Evolutionary conservation across 129 eudicot species (phyloP).

Genomic region (Saussurea involucrata): DNA sequence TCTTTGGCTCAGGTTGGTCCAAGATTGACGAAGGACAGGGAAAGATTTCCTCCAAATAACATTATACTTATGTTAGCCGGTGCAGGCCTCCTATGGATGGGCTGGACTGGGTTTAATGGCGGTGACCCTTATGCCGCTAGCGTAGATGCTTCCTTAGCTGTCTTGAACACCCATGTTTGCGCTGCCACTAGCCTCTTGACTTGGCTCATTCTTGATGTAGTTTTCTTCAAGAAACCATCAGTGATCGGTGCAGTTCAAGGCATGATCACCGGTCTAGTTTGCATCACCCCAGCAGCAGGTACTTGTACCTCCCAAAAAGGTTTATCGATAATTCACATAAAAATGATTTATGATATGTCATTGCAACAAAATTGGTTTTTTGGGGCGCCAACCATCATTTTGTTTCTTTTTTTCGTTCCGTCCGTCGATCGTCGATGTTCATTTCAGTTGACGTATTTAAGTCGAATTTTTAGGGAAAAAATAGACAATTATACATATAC

Average conservation of each 20-base stretch:
- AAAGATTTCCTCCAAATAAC: constrained; percentile 49
- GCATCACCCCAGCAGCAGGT: constrained; percentile 55
- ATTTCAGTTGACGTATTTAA: too few species aligned
- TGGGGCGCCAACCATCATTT: neutral
- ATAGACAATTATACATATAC: too few species aligned
- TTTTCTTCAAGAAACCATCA: constrained; percentile 36
- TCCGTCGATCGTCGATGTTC: too few species aligned
- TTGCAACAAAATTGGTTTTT: neutral
- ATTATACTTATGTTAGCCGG: constrained; percentile 48
- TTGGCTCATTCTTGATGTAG: constrained; percentile 38
- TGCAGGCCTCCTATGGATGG: constrained; percentile 55
- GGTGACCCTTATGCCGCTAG: constrained; percentile 50
- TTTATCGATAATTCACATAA: neutral
- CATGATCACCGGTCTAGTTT: constrained; percentile 49
- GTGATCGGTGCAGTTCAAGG: constrained; percentile 55
- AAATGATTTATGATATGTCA: neutral
- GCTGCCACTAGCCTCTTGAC: constrained; percentile 49
- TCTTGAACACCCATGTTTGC: constrained; percentile 43
- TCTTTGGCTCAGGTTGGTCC: constrained; percentile 40
- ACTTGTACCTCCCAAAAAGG: neutral
- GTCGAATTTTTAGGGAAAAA: too few species aligned
- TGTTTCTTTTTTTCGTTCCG: too few species aligned
- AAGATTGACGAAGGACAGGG: constrained; percentile 44
- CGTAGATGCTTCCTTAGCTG: constrained; percentile 45
- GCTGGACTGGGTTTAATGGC: constrained; percentile 51